phyloP scores from a whole-genome alignment of 1,284 basidiomycete genomes.

The Microbotryum intermedium region DNA sequence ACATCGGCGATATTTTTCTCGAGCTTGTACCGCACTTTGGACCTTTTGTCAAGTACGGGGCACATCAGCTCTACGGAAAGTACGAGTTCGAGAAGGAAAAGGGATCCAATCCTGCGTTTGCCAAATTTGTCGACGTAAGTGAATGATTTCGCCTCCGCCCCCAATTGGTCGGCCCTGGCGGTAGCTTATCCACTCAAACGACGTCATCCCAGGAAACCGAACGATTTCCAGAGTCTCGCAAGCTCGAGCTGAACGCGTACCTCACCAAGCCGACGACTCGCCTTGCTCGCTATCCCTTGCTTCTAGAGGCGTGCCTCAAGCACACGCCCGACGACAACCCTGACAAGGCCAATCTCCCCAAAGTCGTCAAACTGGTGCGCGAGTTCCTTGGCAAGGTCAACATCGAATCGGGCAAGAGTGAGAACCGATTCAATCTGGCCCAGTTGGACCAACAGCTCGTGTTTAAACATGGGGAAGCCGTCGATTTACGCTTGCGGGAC shows the following conservation, averaged over 20 bases:
- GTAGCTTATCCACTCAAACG: too few relatives aligned
- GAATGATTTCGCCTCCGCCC: neutral
- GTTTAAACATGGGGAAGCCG: constrained; percentile 74
- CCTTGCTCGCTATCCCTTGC: constrained; percentile 86
- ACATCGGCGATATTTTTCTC: constrained; percentile 83
- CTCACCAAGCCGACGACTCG: constrained; percentile 97
- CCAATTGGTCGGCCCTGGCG: neutral
- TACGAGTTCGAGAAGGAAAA: constrained; percentile 99
- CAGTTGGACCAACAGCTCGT: constrained; percentile 81
- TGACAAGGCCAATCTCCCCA: constrained; percentile 70
- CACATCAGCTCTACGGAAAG: constrained; percentile 95
- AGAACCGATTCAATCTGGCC: constrained; percentile 85
- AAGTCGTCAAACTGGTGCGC: constrained; percentile 69
- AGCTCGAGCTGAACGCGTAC: constrained; percentile 96
- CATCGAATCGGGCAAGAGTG: constrained; percentile 79
- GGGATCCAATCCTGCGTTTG: constrained; percentile 82
- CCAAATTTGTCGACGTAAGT: constrained; percentile 85
- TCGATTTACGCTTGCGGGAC: constrained; percentile 76
- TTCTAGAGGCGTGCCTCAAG: constrained; percentile 87
- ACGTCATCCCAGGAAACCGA: constrained; percentile 59
- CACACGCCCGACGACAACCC: constrained; percentile 84
- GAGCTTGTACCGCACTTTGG: constrained; percentile 81
- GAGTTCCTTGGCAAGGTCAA: constrained; percentile 85
- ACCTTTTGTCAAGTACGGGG: constrained; percentile 90
- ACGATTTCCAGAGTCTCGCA: constrained; percentile 85